Base-by-base conservation (phyloP, 1,284 basidiomycete genomes). In the Coniophora puteana region DNA sequence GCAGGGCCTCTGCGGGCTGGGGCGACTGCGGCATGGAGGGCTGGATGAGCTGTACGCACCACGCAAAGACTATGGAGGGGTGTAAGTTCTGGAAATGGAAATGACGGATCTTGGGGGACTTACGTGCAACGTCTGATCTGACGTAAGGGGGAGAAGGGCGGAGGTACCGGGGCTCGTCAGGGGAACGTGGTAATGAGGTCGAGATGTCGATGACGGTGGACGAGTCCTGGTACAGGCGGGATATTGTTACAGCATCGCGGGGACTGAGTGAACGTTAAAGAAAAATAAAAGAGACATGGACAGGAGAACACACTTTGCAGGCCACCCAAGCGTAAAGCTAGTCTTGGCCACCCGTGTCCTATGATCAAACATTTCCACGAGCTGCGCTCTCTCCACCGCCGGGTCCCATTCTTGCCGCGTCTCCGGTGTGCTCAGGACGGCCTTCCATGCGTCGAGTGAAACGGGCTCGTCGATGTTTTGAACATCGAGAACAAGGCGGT, bases 111-210 rank as follows among this genome's bases (percentile, higher is more conserved):
- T 20, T 41, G 35, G 34, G 33, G 23, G 13, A 71, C 83, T 57
- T 59, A 88, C 87, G 54, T 50, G 88, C 74, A 46, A 98, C 81
- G 52, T 93, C 78, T 2, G 95, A 95, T 50, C 96, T 79, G 29
- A 99, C 93, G 59, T 89, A 95, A 10, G 95, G 95, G 6, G 95
- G 95, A 3, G 92, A 84, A 0, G 95, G 93, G 48, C 94, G 79
- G 34, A 99, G 73, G 62, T 94, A 99, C 13, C 87, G 80, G 1
- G 96, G 95, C 56, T 97, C 94, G 55, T 98, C 93, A 21, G 76
- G 61, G 25, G 92, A 93, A 29, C 93, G 84, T 40, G 95, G 95
- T 16, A 99, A 72, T n/a, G 94, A 97, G 4, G 94, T 96, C 3
- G 94, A 85, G 40, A 98, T 84, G 63, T 95, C 88, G 62, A 99